Evolutionary conservation across 805 yeast genomes (phyloP).

Genomic region (Candida incommunis): DNA sequence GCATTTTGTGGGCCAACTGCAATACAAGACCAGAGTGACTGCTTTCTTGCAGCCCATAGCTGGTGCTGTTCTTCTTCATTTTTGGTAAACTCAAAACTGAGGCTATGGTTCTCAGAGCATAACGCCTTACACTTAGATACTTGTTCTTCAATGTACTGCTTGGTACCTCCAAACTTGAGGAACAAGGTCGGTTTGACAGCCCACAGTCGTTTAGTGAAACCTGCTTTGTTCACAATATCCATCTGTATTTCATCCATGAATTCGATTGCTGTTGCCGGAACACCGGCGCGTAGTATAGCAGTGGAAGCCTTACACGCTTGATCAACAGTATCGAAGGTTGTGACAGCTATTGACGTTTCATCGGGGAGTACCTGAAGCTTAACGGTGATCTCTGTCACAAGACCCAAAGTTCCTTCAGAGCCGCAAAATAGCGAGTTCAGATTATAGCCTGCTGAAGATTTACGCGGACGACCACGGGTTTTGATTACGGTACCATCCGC

Average conservation of each 20-base stretch:
- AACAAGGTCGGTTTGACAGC: conserved; percentile 49
- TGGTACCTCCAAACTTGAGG: conserved; percentile 39
- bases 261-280: conserved; percentile 67
- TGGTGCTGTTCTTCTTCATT: conserved; percentile 56
- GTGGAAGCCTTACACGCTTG: not conserved
- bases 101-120: conserved; percentile 25
- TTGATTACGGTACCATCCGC: conserved; percentile 76
- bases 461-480: conserved; percentile 65
- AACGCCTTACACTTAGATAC: conserved; percentile 29
- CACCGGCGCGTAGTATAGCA: conserved; percentile 51
- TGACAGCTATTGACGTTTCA: conserved; percentile 46
- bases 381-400: conserved; percentile 38
- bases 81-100: conserved; percentile 47
- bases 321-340: conserved; percentile 32
- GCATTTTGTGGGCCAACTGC: conserved; percentile 53
- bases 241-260: conserved; percentile 61
- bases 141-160: conserved; percentile 37
- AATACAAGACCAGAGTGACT: conserved; percentile 58
- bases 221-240: conserved; percentile 52
- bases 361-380: conserved; percentile 32
- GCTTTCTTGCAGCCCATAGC: conserved; percentile 71
- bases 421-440: conserved; percentile 69
- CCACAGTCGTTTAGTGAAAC: conserved; percentile 39
- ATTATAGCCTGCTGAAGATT: conserved; percentile 73
- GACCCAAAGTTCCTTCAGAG: conserved; percentile 60